A percentile compares a stretch with the other conserved stretches of the same genome.
phyloP scores from a whole-genome alignment of 176 grass and related monocot species.

The Triticum dicoccoides region DNA sequence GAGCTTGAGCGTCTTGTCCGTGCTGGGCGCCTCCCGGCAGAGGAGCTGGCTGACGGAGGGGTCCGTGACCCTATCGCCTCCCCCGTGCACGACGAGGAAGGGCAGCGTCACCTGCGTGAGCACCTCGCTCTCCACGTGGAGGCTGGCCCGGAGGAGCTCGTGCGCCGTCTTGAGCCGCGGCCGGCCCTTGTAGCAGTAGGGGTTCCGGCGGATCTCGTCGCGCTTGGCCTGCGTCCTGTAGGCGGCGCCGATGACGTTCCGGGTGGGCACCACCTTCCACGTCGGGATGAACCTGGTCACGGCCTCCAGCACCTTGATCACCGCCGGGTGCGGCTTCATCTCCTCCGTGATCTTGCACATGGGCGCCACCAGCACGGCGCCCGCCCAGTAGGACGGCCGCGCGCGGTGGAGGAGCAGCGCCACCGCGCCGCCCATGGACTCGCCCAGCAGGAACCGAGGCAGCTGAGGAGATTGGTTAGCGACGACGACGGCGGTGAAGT shows the following conservation, averaged over 20 bases:
- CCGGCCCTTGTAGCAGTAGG: conserved; percentile 54
- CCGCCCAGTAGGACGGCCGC: conserved; percentile 51
- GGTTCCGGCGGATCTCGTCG: conserved; percentile 52
- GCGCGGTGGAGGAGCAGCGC: conserved; percentile 58
- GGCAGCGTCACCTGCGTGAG: conserved; percentile 54
- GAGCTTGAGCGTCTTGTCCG: conserved; percentile 65
- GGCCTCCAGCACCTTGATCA: conserved; percentile 35
- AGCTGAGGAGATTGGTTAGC: not conserved
- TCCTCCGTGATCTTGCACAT: conserved; percentile 94
- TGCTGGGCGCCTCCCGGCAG: conserved; percentile 37
- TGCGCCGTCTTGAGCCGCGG: conserved; percentile 43
- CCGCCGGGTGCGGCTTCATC: conserved; percentile 50
- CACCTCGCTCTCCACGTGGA: conserved; percentile 29
- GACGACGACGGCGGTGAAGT: conserved; percentile 34
- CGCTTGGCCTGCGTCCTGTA: conserved; percentile 45
- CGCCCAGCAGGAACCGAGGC: conserved; percentile 49
- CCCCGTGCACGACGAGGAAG: conserved; percentile 68
- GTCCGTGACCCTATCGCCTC: conserved; percentile 64
- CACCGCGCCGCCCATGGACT: conserved; percentile 90
- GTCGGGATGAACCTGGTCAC: conserved; percentile 56
- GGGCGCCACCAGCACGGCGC: conserved; percentile 68
- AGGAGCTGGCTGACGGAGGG: conserved; percentile 49
- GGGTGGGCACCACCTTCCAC: conserved; percentile 63
- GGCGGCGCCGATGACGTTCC: conserved; percentile 53
- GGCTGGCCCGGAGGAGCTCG: conserved; percentile 51